Percentiles rank a stretch among this genome's conserved stretches.
These are phyloP conservation scores for Alloteropsis semialata DNA, from an alignment of 176 grass and related monocot species.

Conservation along the genomic window DNA sequence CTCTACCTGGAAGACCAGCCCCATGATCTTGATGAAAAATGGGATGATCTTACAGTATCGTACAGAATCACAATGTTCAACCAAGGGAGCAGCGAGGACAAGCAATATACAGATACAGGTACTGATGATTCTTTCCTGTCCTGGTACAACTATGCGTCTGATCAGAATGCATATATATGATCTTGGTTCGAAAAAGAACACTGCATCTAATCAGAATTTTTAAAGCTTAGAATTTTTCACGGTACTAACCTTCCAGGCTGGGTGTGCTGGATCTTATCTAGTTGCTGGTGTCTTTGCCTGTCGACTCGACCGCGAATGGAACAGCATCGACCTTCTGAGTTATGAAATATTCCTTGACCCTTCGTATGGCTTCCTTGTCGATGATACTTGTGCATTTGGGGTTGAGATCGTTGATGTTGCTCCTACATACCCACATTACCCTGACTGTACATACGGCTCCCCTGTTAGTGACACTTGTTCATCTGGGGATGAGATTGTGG, in stretches of 20 bases:
- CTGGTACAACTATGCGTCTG: too few relatives aligned
- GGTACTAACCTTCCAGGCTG: too few relatives aligned
- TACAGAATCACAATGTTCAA: constrained; percentile 2
- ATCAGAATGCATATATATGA: too few relatives aligned
- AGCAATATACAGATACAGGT: background rate
- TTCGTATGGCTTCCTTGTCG: background rate
- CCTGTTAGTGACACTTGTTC: too few relatives aligned
- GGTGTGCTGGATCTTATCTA: background rate
- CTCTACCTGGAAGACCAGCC: background rate
- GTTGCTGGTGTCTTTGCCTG: background rate
- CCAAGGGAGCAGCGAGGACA: background rate
- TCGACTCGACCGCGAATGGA: background rate
- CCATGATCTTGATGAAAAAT: background rate
- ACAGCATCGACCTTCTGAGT: background rate
- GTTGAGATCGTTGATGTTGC: background rate
- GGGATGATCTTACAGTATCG: background rate
- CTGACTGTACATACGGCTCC: too few relatives aligned
- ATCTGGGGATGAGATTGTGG: too few relatives aligned
- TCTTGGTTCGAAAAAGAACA: too few relatives aligned
- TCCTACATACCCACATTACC: background rate
- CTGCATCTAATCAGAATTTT: too few relatives aligned
- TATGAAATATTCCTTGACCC: background rate
- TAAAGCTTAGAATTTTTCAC: too few relatives aligned
- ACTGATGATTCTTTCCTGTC: background rate
- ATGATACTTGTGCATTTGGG: background rate